Conservation (phyloP, 352 stramenopile genomes). For the Phytophthora ohioensis region DNA sequence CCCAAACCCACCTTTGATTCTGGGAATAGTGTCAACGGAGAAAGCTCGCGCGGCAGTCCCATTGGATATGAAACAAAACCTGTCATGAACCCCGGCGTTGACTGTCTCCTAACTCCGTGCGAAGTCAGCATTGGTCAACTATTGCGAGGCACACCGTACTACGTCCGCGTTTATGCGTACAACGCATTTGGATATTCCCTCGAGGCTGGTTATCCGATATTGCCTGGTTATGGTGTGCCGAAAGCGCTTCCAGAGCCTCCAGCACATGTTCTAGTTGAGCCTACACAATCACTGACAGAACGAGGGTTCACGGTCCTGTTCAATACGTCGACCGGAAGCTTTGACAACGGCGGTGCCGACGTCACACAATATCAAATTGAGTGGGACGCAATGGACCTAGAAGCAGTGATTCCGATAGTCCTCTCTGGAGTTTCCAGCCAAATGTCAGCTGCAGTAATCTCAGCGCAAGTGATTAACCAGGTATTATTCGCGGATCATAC, state of each 20-base stretch:
- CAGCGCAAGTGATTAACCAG: constrained; percentile 44
- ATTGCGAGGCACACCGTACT: constrained; percentile 83
- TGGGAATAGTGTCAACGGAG: constrained; percentile 38
- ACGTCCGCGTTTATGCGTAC: constrained; percentile 92
- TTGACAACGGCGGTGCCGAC: constrained; percentile 81
- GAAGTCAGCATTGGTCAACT: constrained; percentile 87
- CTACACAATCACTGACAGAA: constrained; percentile 41
- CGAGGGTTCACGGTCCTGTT: constrained; percentile 83
- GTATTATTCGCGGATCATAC: constrained; percentile 88
- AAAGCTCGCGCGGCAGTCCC: constrained; percentile 57
- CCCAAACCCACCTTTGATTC: constrained; percentile 83
- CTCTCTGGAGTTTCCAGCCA: constrained; percentile 10
- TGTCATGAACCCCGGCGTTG: constrained; percentile 69
- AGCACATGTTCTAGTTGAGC: constrained; percentile 52
- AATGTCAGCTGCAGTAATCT: constrained; percentile 24
- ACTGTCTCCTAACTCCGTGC: constrained; percentile 85
- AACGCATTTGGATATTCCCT: constrained; percentile 93
- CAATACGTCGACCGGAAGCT: constrained; percentile 50
- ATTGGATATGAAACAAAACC: constrained; percentile 82
- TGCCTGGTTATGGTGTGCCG: constrained; percentile 72
- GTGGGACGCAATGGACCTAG: constrained; percentile 92
- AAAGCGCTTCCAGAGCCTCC: constrained; percentile 83
- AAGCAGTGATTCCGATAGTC: constrained; percentile 50
- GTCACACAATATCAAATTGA: constrained; percentile 94
- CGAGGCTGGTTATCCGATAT: constrained; percentile 63